phyloP scores from a whole-genome alignment of 148 eudicot species.

The Vaccinium corymbosum region DNA sequence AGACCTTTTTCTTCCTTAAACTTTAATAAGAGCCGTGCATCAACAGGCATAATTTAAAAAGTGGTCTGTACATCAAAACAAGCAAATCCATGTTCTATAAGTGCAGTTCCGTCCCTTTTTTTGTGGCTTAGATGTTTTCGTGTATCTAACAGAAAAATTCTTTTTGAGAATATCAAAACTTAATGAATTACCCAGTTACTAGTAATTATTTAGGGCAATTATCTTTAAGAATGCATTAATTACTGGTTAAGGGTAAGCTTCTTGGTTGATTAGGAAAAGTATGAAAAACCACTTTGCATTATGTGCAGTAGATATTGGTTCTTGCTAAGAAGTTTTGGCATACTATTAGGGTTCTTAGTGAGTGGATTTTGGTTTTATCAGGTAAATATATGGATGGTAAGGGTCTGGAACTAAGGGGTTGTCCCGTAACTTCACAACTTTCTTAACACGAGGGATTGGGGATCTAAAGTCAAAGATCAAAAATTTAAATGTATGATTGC shows the following conservation, averaged over 20 bases:
- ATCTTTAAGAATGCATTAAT: not conserved
- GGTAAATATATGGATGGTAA: not conserved
- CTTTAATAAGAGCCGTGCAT: not conserved
- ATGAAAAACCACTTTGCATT: not conserved
- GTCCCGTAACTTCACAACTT: not conserved
- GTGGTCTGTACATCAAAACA: not conserved
- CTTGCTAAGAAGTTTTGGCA: not conserved
- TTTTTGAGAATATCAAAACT: not conserved
- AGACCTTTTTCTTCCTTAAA: not conserved
- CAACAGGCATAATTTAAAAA: not conserved
- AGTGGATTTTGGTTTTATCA: not conserved
- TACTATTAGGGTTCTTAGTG: not conserved
- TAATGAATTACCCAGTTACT: not conserved
- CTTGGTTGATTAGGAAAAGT: not conserved
- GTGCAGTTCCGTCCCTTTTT: not conserved
- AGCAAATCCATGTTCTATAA: not conserved
- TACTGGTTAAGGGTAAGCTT: not conserved
- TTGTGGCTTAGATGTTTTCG: not conserved
- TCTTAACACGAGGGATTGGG: not conserved
- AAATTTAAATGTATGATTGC: not conserved
- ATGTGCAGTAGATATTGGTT: not conserved
- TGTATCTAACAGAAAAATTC: not conserved
- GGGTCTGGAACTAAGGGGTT: not conserved
- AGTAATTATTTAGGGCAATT: not conserved
- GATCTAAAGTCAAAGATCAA: not conserved